Base-by-base conservation (phyloP, 2,329 filamentous ascomycete species). In the Trichoderma asperellum region DNA sequence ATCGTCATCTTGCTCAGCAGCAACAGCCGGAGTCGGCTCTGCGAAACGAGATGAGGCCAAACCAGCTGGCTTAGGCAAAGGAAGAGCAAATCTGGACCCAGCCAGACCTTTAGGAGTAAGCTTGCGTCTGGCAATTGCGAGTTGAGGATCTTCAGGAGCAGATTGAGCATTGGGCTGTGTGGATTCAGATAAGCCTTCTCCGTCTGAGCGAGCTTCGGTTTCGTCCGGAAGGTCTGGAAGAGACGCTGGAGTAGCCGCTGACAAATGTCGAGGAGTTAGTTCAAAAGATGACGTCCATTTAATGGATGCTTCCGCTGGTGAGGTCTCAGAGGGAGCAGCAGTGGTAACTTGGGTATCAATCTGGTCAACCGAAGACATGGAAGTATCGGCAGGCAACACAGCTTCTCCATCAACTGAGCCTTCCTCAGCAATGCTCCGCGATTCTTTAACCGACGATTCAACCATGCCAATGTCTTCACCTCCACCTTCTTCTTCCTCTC, bases 211-310 rank as follows among this genome's bases (percentile, higher is more conserved):
- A 70, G 79, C 70, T 2, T 66, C 63, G 73, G 76, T 71, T 37
- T 75, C 79, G 21, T 82, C 80, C 16, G 86, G 85, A 6, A 83
- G 85, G 76, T 82, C 80, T 14, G 86, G 85, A 5, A 83, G 85
- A 76, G 96, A 96, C 0, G 91, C 86, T 74, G 87, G 88, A 0
- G 92, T 91, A 24, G 62, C 58, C 21, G 43, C 63, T n/a, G 57
- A 58, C 40, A 52, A 43, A 55, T 53, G 62, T 32, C 65, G 16
- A 4, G 79, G 84, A 32, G 86, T 84, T 73, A 89, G 88, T 70
- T 91, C 88, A 70, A 88, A 90, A 0, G 88, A 84, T n/a, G 82
- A 81, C 84, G 75, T 75, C 58, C 72, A 74, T 55, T 84, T 87
- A 16, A 83, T 78, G n/a, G 78, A 77, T 16, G 80, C 78, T n/a